These are phyloP conservation scores for Gossypium sturtianum DNA, from an alignment of 345 rosid genomes.

Conservation along the genomic window DNA sequence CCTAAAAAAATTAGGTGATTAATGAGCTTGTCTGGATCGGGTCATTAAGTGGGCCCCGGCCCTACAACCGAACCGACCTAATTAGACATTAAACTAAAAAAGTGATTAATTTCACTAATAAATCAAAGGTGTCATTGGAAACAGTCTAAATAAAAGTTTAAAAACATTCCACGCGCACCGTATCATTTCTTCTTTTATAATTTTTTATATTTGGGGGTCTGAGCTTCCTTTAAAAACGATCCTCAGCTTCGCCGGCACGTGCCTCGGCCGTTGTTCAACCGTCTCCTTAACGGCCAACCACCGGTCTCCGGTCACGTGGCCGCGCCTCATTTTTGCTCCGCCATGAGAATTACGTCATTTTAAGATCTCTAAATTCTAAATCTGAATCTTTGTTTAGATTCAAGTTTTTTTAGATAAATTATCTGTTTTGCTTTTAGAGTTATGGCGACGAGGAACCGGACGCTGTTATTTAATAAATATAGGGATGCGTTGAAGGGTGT, in stretches of 20 bases:
- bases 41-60: not conserved
- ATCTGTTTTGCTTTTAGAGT: not conserved
- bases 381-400: constrained; percentile 15
- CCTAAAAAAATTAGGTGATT: too few relatives aligned
- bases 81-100: not conserved
- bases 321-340: not conserved
- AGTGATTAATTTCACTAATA: not conserved
- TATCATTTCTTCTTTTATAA: not conserved
- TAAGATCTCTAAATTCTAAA: constrained; percentile 25
- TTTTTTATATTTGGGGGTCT: not conserved
- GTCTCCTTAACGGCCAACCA: not conserved
- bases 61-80: not conserved
- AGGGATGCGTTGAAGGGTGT: constrained; percentile 88
- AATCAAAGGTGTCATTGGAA: not conserved
- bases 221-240: not conserved
- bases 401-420: not conserved
- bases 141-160: not conserved
- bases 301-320: constrained; percentile 20
- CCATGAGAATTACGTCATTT: constrained; percentile 7
- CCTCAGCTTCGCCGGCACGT: constrained; percentile 18
- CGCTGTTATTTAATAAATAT: constrained; percentile 59
- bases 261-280: constrained; percentile 11
- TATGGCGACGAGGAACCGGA: constrained; percentile 90
- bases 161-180: not conserved
- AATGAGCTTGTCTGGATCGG: too few relatives aligned